Percentiles rank a stretch among this genome's conserved stretches.
Evolutionary conservation across 2,329 filamentous ascomycete species (phyloP).

Genomic region (Lasiodiplodia theobromae): DNA sequence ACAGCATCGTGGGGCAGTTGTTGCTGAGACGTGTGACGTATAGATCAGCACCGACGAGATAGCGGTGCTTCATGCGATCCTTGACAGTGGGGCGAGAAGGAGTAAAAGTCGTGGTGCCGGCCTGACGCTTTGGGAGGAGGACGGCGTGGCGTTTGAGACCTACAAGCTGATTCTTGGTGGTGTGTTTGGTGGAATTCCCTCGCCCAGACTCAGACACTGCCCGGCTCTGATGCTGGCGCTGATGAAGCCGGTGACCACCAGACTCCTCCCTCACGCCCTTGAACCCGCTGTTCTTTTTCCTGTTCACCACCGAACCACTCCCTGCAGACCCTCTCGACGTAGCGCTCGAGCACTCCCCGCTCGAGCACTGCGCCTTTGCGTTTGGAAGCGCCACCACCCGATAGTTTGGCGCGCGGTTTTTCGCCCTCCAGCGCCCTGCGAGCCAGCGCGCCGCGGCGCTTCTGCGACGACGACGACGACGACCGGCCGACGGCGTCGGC

Average conservation of each 20-base stretch:
- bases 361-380: not conserved
- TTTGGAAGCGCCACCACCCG: slow-evolving; percentile 55
- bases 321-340: not conserved
- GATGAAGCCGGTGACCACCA: not conserved
- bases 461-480: slow-evolving; percentile 18
- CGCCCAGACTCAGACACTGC: too few relatives aligned
- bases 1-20: not conserved
- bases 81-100: slow-evolving; percentile 32
- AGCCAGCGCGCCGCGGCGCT: slow-evolving; percentile 51
- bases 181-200: not conserved
- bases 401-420: slow-evolving; percentile 60
- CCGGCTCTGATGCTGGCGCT: not conserved
- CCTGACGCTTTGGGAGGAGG: not conserved
- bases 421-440: slow-evolving; percentile 52
- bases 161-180: slow-evolving; percentile 25
- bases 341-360: not conserved
- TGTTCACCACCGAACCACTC: not conserved
- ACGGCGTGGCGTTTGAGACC: not conserved
- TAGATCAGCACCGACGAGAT: slow-evolving; percentile 58
- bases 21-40: slow-evolving; percentile 57
- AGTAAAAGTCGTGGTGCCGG: slow-evolving; percentile 23
- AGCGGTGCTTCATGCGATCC: slow-evolving; percentile 55
- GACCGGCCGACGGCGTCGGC: slow-evolving; percentile 53
- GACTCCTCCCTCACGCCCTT: not conserved
- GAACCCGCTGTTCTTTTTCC: not conserved